phyloP scores from a whole-genome alignment of 140 eudicot species.

The Senecio squalidus region DNA sequence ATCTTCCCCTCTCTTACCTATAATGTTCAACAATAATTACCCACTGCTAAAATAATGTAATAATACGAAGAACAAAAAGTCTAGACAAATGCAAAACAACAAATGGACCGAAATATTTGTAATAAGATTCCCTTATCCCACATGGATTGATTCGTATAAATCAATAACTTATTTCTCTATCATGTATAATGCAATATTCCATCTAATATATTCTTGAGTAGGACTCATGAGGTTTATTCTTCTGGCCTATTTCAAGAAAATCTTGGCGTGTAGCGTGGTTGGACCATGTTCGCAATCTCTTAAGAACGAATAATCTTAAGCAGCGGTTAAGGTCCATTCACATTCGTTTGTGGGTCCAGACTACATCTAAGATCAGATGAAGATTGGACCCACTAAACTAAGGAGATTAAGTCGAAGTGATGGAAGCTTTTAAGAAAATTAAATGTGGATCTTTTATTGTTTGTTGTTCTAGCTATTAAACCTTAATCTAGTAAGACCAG shows the following conservation, averaged over 20 bases:
- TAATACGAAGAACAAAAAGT: background rate
- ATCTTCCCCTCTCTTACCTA: conserved; percentile 77
- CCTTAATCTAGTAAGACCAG: background rate
- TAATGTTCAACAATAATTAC: conserved; percentile 1
- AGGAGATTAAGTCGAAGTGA: background rate
- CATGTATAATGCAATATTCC: conserved; percentile 31
- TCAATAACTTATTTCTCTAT: too few species aligned
- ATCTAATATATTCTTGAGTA: conserved; percentile 6
- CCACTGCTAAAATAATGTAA: background rate
- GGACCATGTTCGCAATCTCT: background rate
- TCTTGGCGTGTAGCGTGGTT: conserved; percentile 4
- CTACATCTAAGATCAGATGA: conserved; percentile 1
- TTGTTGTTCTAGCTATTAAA: background rate
- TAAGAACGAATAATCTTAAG: background rate
- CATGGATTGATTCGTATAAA: conserved; percentile 34
- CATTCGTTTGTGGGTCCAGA: background rate
- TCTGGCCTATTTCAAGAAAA: conserved; percentile 18
- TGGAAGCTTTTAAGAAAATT: background rate
- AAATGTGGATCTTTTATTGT: background rate
- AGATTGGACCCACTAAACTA: background rate
- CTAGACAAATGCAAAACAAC: conserved; percentile 28
- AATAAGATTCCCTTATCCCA: conserved; percentile 35
- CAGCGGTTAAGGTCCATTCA: too few species aligned
- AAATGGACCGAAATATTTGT: conserved; percentile 27
- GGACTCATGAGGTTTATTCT: conserved; percentile 18